Evolutionary conservation across 345 rosid genomes (phyloP).

Genomic region (Aquilaria malaccensis): DNA sequence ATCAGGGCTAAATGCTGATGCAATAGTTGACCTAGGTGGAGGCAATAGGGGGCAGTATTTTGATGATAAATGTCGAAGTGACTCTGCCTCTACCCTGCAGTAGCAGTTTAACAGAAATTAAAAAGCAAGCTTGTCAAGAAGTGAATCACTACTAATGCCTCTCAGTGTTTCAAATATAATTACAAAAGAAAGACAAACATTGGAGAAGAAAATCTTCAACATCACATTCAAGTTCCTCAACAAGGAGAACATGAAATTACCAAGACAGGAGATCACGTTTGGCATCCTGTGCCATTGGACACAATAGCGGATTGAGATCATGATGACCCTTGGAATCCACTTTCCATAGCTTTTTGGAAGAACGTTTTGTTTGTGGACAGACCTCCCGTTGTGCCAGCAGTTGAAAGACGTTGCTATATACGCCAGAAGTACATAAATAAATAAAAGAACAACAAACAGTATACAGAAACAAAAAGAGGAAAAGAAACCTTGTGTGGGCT

Average conservation of each 20-base stretch:
- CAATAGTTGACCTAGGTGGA: constrained; percentile 84
- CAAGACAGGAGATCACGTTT: constrained; percentile 65
- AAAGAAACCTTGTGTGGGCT: too few species aligned
- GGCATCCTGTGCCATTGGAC: constrained; percentile 38
- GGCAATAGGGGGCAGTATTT: constrained; percentile 63
- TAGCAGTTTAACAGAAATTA: constrained; percentile 3
- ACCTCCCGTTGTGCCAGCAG: constrained; percentile 65
- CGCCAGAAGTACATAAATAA: constrained; percentile 7
- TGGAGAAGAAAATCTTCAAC: too few species aligned
- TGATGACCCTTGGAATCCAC: constrained; percentile 29
- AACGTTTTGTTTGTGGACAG: constrained; percentile 48
- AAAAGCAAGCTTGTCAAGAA: neutral
- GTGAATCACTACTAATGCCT: too few species aligned
- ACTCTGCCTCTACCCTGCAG: constrained; percentile 73
- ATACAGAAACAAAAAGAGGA: too few species aligned
- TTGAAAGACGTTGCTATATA: constrained; percentile 46
- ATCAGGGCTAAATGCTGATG: constrained; percentile 82
- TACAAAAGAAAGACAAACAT: neutral
- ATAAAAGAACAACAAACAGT: constrained; percentile 3
- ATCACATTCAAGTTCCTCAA: neutral
- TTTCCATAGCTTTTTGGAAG: constrained; percentile 55
- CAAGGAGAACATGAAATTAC: constrained; percentile 21
- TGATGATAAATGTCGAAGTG: constrained; percentile 58
- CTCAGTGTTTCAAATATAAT: neutral
- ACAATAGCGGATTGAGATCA: constrained; percentile 20